phyloP scores from a whole-genome alignment of 129 eudicot genomes.

The Smallanthus sonchifolius region DNA sequence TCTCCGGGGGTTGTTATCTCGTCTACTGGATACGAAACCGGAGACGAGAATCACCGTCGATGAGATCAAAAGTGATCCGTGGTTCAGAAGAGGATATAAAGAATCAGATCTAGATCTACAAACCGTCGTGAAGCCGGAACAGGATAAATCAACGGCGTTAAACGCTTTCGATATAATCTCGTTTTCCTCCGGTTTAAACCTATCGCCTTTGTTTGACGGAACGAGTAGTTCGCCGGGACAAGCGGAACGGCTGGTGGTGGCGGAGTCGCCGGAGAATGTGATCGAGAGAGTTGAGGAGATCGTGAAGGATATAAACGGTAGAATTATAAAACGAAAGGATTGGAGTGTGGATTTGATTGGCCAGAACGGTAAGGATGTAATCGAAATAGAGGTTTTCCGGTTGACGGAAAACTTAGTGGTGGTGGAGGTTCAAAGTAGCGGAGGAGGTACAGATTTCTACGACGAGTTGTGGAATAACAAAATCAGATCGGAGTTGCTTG shows the following conservation, averaged over 20 bases:
- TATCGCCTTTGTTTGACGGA: constrained; percentile 51
- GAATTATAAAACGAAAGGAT: constrained; percentile 36
- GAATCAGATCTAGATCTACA: constrained; percentile 19
- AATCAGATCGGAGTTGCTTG: constrained; percentile 45
- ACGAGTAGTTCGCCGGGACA: constrained; percentile 19
- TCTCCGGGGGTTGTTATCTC: constrained; percentile 49
- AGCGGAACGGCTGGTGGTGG: constrained; percentile 42
- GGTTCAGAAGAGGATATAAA: constrained; percentile 59
- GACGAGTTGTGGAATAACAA: constrained; percentile 48
- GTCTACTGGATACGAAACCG: constrained; percentile 65
- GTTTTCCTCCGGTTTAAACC: constrained; percentile 63
- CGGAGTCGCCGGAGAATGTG: constrained; percentile 40
- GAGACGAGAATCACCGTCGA: constrained; percentile 58
- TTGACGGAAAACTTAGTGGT: constrained; percentile 52
- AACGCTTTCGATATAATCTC: constrained; percentile 77
- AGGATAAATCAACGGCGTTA: constrained; percentile 22
- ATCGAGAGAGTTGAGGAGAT: constrained; percentile 39
- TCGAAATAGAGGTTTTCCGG: constrained; percentile 50
- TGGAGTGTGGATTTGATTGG: constrained; percentile 52
- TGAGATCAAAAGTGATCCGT: constrained; percentile 55
- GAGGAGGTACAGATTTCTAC: constrained; percentile 38
- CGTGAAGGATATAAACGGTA: constrained; percentile 31
- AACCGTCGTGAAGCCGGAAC: constrained; percentile 7
- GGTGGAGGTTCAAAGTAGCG: constrained; percentile 51
- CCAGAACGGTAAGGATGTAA: constrained; percentile 39